These are phyloP conservation scores for Rhizophagus clarus DNA, from an alignment of 192 early-diverging fungal genomes.

Conservation along the genomic window DNA sequence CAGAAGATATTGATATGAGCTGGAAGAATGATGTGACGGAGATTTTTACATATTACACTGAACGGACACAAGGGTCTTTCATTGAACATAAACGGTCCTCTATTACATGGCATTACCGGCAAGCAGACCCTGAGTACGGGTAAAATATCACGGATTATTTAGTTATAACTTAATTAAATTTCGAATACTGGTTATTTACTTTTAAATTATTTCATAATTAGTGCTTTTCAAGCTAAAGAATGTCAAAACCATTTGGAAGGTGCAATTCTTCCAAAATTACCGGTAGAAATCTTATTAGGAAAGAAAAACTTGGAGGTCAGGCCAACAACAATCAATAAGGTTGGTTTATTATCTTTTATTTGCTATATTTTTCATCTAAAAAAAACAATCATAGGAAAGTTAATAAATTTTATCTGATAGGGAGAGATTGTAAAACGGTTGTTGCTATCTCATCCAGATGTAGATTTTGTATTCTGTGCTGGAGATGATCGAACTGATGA, in stretches of 20 bases:
- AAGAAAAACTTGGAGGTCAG: conserved; percentile 97
- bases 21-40: conserved; percentile 95
- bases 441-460: conserved; percentile 58
- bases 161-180: neutral
- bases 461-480: conserved; percentile 93
- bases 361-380: neutral
- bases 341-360: neutral
- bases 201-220: conserved; percentile 12
- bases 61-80: conserved; percentile 89
- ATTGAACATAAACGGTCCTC: conserved; percentile 92
- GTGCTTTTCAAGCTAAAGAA: conserved; percentile 95
- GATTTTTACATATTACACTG: conserved; percentile 94
- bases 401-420: neutral
- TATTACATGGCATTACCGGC: conserved; percentile 96
- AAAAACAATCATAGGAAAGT: neutral
- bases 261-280: conserved; percentile 88
- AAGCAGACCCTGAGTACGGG: conserved; percentile 94
- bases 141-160: conserved; percentile 8
- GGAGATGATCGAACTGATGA: conserved; percentile 98
- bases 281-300: conserved; percentile 92
- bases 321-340: conserved; percentile 91
- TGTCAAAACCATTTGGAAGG: conserved; percentile 95
- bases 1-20: conserved; percentile 75
- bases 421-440: conserved; percentile 95
- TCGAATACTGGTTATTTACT: neutral